Conservation (phyloP, 192 early-diverging fungal species). For the Coemansia javaensis region DNA sequence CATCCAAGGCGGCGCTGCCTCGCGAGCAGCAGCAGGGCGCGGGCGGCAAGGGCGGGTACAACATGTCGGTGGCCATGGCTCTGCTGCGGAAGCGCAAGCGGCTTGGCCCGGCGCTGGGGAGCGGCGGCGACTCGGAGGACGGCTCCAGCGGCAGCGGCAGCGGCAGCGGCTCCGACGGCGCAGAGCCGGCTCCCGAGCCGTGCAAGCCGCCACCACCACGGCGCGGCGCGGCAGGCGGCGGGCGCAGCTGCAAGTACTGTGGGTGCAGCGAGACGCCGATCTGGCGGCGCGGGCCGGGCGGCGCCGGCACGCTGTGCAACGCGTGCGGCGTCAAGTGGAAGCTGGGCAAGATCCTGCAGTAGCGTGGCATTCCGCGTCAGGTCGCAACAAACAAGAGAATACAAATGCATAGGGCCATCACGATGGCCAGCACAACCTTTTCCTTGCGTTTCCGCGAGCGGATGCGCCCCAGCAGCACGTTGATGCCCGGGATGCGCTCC, state of each 20-base stretch:
- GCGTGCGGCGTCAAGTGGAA: constrained; percentile 83
- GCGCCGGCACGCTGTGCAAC: constrained; percentile 70
- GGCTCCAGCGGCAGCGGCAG: not conserved
- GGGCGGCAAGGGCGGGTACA: constrained; percentile 37
- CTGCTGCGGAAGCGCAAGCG: not conserved
- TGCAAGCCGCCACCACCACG: no score
- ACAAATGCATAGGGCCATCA: constrained; percentile 34
- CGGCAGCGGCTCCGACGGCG: not conserved
- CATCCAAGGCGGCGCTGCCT: not conserved
- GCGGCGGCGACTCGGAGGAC: not conserved
- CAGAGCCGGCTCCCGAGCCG: not conserved
- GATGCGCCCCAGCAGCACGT: constrained; percentile 42
- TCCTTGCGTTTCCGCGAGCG: constrained; percentile 49
- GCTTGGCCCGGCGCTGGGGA: not conserved
- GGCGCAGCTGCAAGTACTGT: constrained; percentile 63
- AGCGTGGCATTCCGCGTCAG: not conserved
- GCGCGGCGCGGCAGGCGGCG: not conserved
- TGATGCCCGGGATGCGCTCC: constrained; percentile 46
- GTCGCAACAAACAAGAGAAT: constrained; percentile 31
- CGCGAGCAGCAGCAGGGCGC: not conserved
- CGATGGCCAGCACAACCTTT: constrained; percentile 42
- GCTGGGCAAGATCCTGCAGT: constrained; percentile 64
- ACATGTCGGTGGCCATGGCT: constrained; percentile 9
- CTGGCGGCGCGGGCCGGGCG: constrained; percentile 72
- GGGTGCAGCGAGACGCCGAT: constrained; percentile 65